phyloP scores from a whole-genome alignment of 805 yeast species.

The Candida piceae region DNA sequence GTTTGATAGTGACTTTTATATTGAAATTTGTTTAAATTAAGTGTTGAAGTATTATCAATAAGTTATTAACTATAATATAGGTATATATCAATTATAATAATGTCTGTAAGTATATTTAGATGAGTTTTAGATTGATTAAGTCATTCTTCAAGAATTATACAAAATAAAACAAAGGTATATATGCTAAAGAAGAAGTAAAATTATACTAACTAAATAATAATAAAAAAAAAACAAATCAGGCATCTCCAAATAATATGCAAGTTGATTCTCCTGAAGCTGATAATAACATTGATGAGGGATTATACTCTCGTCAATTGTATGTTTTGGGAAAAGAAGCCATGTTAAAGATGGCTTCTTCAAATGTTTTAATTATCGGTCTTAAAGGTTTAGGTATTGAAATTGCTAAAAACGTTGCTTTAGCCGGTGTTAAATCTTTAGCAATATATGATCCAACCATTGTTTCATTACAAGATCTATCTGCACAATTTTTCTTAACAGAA shows the following conservation, averaged over 20 bases:
- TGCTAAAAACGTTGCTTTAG: slow-evolving; percentile 93
- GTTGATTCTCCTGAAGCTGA: slow-evolving; percentile 34
- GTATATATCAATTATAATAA: not conserved
- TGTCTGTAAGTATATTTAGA: slow-evolving; percentile 3
- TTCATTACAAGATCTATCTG: slow-evolving; percentile 65
- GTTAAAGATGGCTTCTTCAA: slow-evolving; percentile 92
- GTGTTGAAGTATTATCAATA: no score
- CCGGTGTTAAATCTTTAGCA: slow-evolving; percentile 91
- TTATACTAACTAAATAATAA: no score
- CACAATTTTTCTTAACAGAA: slow-evolving; percentile 79
- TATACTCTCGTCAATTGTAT: slow-evolving; percentile 94
- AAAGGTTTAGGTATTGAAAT: slow-evolving; percentile 94
- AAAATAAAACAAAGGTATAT: no score
- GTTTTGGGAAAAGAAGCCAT: slow-evolving; percentile 97
- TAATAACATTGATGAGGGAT: slow-evolving; percentile 77
- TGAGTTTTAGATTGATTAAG: no score
- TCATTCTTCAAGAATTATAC: no score
- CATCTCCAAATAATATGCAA: no score
- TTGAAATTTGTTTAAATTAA: no score
- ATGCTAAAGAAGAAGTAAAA: no score
- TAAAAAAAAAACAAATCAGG: no score
- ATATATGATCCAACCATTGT: slow-evolving; percentile 77
- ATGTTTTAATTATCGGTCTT: slow-evolving; percentile 85
- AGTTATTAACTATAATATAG: no score
- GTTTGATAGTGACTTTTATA: no score